phyloP scores from a whole-genome alignment of 768 basidiomycete species.

The Pleurotus pulmonarius region DNA sequence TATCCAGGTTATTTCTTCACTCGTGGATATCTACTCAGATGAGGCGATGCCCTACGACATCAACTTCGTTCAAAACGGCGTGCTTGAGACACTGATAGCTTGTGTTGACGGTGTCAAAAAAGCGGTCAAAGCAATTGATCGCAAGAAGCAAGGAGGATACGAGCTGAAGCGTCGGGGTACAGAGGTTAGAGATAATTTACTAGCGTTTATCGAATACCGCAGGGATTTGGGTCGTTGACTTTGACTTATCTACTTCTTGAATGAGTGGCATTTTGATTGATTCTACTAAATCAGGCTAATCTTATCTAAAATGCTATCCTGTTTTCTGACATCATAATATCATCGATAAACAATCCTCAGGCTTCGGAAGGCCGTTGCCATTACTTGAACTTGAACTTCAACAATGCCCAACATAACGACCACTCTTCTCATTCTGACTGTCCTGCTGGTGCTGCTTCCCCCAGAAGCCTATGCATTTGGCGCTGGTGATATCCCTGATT shows the following conservation, averaged over 20 bases:
- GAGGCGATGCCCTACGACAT: constrained; percentile 76
- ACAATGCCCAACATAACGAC: constrained; percentile 15
- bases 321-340: neutral
- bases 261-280: neutral
- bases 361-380: too few relatives aligned
- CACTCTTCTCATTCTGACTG: constrained; percentile 30
- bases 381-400: neutral
- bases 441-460: constrained; percentile 40
- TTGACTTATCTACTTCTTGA: constrained; percentile 17
- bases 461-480: constrained; percentile 48
- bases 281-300: neutral
- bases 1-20: constrained; percentile 74
- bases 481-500: constrained; percentile 70
- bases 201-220: constrained; percentile 75
- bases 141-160: constrained; percentile 59
- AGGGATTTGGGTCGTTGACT: constrained; percentile 44
- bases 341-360: neutral
- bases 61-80: constrained; percentile 68
- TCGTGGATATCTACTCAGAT: constrained; percentile 94
- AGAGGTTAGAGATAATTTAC: constrained; percentile 71
- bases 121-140: constrained; percentile 61
- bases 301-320: neutral
- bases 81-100: constrained; percentile 49
- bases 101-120: constrained; percentile 62
- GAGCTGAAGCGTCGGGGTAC: constrained; percentile 70